Base-by-base conservation (phyloP, 2,329 filamentous ascomycete species). In the Venturia nashicola region DNA sequence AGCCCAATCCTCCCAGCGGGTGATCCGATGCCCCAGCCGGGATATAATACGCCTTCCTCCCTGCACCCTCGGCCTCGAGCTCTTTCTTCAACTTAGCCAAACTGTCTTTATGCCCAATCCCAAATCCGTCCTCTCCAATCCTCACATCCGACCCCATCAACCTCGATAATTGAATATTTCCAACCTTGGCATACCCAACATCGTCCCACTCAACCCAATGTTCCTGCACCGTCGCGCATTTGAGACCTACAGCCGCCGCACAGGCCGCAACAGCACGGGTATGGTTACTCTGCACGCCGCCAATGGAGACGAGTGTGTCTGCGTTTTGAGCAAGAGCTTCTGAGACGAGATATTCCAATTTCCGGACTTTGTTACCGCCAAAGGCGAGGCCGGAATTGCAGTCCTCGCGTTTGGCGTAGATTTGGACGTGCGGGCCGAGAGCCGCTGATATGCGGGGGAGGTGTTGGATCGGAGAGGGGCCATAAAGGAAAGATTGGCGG, bases 371-470 rank as follows among this genome's bases (percentile, higher is more conserved):
- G 76, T 89, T 89, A 62, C 85, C 86, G 44, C 86, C 86, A 69
- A 80, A 87, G 3, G 86, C 86, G 20, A 88, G 79, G 0, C 82
- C 83, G 1, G 84, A 87, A 74, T 87, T 88, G 70, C 85, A 84
- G 74, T 90, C 87, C 68, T 90, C 87, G 61, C 87, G 82, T 74
- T 90, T 90, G 62, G 87, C 86, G 71, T 84, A 90, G 67, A 90
- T 81, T 23, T 80, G 77, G 48, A 87, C 83, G 68, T 80, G 80
- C 39, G 80, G 80, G 60, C 82, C 81, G 8, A 89, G 79, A 32
- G 82, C 83, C 62, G 79, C 72, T 40, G 84, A 85, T 70, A 89
- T 87, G 66, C 85, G 81, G 63, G 85, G 83, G 43, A 90, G 81
- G 61, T 79, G 73, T 71, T 90, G 85, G 69, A 90, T 86, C 39